A percentile compares a stretch with the other conserved stretches of the same genome.
Evolutionary conservation across 2,329 filamentous ascomycete species (phyloP).

Genomic region (Hypoxylon sp.): DNA sequence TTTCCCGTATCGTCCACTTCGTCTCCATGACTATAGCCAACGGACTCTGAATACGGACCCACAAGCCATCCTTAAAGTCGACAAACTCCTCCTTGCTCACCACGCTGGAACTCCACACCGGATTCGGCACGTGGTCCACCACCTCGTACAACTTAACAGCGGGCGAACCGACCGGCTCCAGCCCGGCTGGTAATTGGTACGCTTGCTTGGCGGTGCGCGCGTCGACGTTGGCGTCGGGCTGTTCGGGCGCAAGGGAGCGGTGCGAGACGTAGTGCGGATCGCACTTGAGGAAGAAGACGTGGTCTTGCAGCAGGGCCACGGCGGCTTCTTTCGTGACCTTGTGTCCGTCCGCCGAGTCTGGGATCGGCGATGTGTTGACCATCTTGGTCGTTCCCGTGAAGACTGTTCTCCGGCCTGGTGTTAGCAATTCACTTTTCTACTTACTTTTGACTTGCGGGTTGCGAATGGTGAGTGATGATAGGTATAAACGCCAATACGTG

Average conservation of each 20-base stretch:
- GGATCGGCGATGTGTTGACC: constrained; percentile 60
- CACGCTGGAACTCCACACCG: constrained; percentile 68
- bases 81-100: constrained; percentile 68
- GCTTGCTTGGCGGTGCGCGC: constrained; percentile 48
- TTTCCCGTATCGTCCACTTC: constrained; percentile 58
- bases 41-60: constrained; percentile 65
- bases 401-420: constrained; percentile 49
- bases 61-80: constrained; percentile 63
- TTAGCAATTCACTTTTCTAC: neutral
- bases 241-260: constrained; percentile 43
- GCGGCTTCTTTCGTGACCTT: constrained; percentile 38
- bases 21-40: constrained; percentile 67
- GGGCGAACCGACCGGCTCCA: constrained; percentile 45
- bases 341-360: constrained; percentile 44
- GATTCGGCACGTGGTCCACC: constrained; percentile 66
- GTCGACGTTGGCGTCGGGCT: constrained; percentile 40
- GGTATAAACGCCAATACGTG: neutral
- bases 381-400: constrained; percentile 61
- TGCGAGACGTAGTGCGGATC: constrained; percentile 64
- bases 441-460: neutral
- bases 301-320: constrained; percentile 63
- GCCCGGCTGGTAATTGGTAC: constrained; percentile 44
- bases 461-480: neutral
- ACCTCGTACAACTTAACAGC: constrained; percentile 60
- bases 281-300: constrained; percentile 65